These are phyloP conservation scores for Trichoderma asperelloides DNA, from an alignment of 495 filamentous ascomycete species.

Conservation along the genomic window DNA sequence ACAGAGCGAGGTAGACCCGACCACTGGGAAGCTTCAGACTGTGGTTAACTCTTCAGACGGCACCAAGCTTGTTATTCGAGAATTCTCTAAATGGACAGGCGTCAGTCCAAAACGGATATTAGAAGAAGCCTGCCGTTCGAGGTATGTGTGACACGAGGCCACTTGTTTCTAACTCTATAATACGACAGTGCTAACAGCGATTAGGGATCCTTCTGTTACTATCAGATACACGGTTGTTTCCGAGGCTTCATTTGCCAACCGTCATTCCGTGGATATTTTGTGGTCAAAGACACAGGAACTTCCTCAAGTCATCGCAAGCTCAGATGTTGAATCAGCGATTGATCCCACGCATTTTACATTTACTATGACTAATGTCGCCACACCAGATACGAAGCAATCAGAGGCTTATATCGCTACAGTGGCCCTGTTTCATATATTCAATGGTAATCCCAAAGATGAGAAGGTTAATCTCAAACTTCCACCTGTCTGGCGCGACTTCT, in stretches of 20 bases:
- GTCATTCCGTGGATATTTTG: constrained; percentile 60
- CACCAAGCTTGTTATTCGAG: constrained; percentile 50
- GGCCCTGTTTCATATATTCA: constrained; percentile 72
- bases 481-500: constrained; percentile 73
- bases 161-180: background rate
- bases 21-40: constrained; percentile 42
- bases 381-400: constrained; percentile 68
- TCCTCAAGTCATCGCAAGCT: constrained; percentile 28
- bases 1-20: constrained; percentile 44
- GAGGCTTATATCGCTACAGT: constrained; percentile 78
- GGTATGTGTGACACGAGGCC: constrained; percentile 38
- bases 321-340: constrained; percentile 35
- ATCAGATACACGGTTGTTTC: constrained; percentile 61
- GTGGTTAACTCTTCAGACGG: constrained; percentile 43
- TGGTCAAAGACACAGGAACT: constrained; percentile 75
- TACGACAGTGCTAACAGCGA: constrained; percentile 9
- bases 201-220: constrained; percentile 57
- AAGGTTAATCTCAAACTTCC: constrained; percentile 75
- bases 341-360: constrained; percentile 39
- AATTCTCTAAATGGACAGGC: constrained; percentile 77
- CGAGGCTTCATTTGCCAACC: constrained; percentile 59
- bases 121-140: constrained; percentile 79
- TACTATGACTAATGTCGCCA: constrained; percentile 68
- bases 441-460: constrained; percentile 69
- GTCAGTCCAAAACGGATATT: constrained; percentile 62